Evolutionary conservation across 2,329 filamentous ascomycete species (phyloP), one percentile per base, ranked within the genome.

Genomic region (Immersiporthe knoxdaviesiana): DNA sequence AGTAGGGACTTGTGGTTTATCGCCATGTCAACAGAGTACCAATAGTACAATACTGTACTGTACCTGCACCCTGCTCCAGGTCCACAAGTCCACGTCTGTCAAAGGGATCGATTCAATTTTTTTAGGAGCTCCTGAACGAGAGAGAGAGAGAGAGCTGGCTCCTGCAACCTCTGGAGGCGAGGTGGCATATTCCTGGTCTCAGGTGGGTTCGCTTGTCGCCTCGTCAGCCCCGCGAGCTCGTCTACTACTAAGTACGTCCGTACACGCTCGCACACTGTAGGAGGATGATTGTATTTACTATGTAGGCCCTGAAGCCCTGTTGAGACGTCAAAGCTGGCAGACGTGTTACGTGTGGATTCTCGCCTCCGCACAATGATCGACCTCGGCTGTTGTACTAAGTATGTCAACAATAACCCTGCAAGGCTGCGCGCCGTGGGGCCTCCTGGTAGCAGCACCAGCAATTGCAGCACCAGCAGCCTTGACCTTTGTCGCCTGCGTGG

Each of bases 331-430:
- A 59, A 37, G 56, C 27, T 64, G 66, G 66, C 66, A 68, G 37
- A 44, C 58, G 30, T 60, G 54, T 52, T 63, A 59, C 47, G 37
- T 50, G 66, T 67, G 60, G 66, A 50, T 64, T 59, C 59, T 54
- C 60, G 37, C 63, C 63, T 67, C 47, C 66, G 24, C 56, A 37
- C 56, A n/a, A 59, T 37, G 56, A 59, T 59, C 56, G 56, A 37
- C 56, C 30, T 59, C 56, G 56, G 56, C 56, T 35, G 56, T n/a
- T 32, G 11, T 37, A n/a, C n/a, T n/a, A n/a, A n/a, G n/a, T n/a
- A 59, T 32, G 32, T 59, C 56, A 59, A 59, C 56, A 59, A 59
- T 37, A 56, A 56, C 24, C 56, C 56, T 21, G 56, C 32, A 59
- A 37, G 32, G 32, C 32, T 59, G 21, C 56, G n/a, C n/a, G n/a